Evolutionary conservation across 2,329 filamentous ascomycete genomes (phyloP).

Genomic region (Scorias spongiosa): DNA sequence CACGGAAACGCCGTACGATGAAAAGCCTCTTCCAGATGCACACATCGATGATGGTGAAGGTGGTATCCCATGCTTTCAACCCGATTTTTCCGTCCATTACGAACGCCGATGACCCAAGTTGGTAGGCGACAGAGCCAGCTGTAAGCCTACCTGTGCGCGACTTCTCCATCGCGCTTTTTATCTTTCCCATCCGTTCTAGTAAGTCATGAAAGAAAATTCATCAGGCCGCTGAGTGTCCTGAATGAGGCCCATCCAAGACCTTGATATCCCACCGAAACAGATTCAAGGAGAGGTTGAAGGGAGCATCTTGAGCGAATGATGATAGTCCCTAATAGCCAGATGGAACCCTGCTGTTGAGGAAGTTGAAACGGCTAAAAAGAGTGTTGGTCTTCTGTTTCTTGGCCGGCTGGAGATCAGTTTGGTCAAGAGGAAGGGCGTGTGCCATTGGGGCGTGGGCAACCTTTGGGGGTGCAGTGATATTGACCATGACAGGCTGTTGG

Average conservation of each 20-base stretch:
- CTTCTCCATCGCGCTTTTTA: neutral
- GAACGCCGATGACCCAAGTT: neutral
- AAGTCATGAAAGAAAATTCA: neutral
- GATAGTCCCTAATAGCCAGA: neutral
- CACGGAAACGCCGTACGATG: too few species aligned
- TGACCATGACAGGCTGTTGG: constrained; percentile 26
- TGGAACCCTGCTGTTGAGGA: neutral
- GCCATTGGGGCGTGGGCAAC: neutral
- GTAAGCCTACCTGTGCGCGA: neutral
- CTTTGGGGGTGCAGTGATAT: constrained; percentile 29
- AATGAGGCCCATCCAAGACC: neutral
- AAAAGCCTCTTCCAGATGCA: too few species aligned
- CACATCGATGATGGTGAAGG: too few species aligned
- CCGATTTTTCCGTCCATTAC: too few species aligned
- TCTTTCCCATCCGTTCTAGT: too few species aligned
- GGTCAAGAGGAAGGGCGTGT: constrained; percentile 14
- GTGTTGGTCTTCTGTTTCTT: constrained; percentile 23
- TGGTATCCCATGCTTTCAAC: too few species aligned
- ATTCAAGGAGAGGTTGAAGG: neutral
- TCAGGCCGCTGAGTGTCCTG: neutral
- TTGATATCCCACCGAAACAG: neutral
- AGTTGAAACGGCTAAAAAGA: constrained; percentile 21
- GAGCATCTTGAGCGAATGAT: neutral
- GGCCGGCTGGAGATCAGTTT: constrained; percentile 14
- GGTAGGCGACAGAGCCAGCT: neutral